These are phyloP conservation scores for Euclidium syriacum DNA, from an alignment of 345 rosid species.

Conservation along the genomic window DNA sequence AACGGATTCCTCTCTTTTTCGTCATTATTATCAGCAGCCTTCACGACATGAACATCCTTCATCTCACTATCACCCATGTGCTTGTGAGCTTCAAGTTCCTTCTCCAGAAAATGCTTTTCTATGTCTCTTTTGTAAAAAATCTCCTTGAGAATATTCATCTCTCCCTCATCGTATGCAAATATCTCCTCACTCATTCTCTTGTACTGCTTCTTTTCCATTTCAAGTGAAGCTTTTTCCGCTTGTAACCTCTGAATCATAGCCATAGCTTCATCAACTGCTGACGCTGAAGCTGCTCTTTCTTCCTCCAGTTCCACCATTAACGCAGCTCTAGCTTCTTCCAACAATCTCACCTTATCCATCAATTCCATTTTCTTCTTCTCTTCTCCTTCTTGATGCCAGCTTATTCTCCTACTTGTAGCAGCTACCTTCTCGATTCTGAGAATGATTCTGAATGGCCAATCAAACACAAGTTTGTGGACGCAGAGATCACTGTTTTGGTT, in stretches of 20 bases:
- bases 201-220: slow-evolving; percentile 86
- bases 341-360: slow-evolving; percentile 32
- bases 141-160: slow-evolving; percentile 82
- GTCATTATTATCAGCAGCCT: too few relatives aligned
- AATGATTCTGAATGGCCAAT: slow-evolving; percentile 45
- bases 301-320: too few relatives aligned
- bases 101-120: slow-evolving; percentile 74
- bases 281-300: slow-evolving; percentile 81
- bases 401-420: slow-evolving; percentile 32
- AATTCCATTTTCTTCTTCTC: slow-evolving; percentile 34
- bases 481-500: slow-evolving; percentile 38
- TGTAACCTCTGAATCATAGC: slow-evolving; percentile 85
- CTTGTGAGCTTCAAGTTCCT: slow-evolving; percentile 67
- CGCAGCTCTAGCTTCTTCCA: too few relatives aligned
- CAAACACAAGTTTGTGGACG: slow-evolving; percentile 48
- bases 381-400: slow-evolving; percentile 32
- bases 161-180: slow-evolving; percentile 75
- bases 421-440: slow-evolving; percentile 43
- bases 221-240: slow-evolving; percentile 69
- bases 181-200: slow-evolving; percentile 89
- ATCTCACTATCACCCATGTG: slow-evolving; percentile 35
- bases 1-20: too few relatives aligned
- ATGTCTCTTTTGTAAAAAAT: slow-evolving; percentile 64
- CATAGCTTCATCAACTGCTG: slow-evolving; percentile 92
- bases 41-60: too few relatives aligned